Base-by-base conservation (phyloP, 1,284 basidiomycete species). In the Veloporphyrellus conicus region DNA sequence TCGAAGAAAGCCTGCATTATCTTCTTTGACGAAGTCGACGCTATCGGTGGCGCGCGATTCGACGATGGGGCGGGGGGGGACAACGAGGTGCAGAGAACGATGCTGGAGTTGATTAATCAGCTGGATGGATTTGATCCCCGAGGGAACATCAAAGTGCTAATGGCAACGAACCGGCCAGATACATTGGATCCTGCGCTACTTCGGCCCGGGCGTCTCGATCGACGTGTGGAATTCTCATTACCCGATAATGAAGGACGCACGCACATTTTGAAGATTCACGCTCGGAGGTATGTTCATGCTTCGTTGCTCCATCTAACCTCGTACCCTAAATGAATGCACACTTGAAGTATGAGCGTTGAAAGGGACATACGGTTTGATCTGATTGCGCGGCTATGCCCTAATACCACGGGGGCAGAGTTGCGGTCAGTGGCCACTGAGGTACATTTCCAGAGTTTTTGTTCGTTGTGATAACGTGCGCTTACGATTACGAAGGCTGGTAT, bases 1-100 rank as follows among this genome's bases (percentile, higher is more conserved):
- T 89, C 88, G 58, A 99, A 99, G 77, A 99, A 98, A 71, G 96
- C 96, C 2, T 99, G 96, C 65, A 99, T 99, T 64, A 98, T 99
- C 68, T 99, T 99, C 75, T 99, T 99, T 61, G 96, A 99, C 62
- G 96, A 99, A 74, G 85, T 96, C 25, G 93, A 96, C 60, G 94
- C 95, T 31, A 93, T 99, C 59, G 96, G 96, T 67, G 96, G 95
- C 52, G 95, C 96, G n/a, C 82, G 96, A 49, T 98, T 97, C 66
- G 96, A 99, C 65, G 96, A 99, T 66, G 96, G 96, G 47, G 95
- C 94, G 27, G 96, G 96, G 45, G 96, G 96, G 39, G 96, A 99
- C 63, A 99, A 99, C 63, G 96, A 99, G 65, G 96, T 99, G 32
- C 96, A 99, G 71, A 75, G 96, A 65, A 99, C 95, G n/a, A 99